Conservation (phyloP, 306 rosid genomes). For the Dryas alaskensis region DNA sequence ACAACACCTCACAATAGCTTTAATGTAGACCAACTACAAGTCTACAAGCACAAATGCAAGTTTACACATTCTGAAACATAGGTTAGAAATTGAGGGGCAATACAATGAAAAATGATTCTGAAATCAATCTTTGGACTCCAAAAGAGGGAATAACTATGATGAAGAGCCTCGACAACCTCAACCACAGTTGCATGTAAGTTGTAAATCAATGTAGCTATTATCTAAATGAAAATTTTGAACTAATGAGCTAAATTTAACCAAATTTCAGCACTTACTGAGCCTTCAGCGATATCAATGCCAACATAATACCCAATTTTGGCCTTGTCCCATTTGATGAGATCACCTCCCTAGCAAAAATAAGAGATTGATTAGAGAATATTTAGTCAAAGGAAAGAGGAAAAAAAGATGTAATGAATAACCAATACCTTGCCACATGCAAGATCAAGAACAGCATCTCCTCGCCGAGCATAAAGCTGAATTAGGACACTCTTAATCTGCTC, state of each 20-base stretch:
- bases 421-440: constrained; percentile 98
- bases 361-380: constrained; percentile 4
- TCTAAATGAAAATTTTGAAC: constrained; percentile 14
- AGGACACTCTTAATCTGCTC: constrained; percentile 93
- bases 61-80: neutral
- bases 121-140: neutral
- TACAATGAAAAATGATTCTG: neutral
- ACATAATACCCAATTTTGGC: constrained; percentile 94
- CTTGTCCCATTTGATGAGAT: constrained; percentile 99
- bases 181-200: neutral
- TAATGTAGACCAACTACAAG: neutral
- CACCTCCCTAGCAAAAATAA: constrained; percentile 74
- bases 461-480: constrained; percentile 83
- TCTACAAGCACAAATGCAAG: neutral
- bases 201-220: neutral
- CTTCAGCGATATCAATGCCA: constrained; percentile 95
- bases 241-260: constrained; percentile 5
- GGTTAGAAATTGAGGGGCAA: neutral
- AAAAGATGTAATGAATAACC: constrained; percentile 17
- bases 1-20: neutral
- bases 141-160: neutral
- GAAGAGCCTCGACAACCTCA: neutral
- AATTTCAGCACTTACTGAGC: constrained; percentile 63
- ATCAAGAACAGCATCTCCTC: constrained; percentile 91
- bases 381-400: constrained; percentile 9